phyloP scores from a whole-genome alignment of 1,284 basidiomycete species.

The Psilocybe mexicana region DNA sequence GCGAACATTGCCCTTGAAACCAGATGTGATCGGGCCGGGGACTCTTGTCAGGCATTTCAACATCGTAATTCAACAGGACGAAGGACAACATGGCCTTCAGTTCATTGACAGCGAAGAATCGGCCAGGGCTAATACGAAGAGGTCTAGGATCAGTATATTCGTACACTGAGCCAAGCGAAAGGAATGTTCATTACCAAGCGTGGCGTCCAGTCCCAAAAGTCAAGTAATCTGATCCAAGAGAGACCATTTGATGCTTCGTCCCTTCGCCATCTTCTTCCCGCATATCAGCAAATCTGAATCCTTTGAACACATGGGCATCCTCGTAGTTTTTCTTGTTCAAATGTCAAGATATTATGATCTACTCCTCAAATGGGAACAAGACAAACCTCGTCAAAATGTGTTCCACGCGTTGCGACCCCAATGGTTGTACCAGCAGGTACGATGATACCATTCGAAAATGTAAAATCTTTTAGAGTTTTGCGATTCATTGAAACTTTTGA shows the following conservation, averaged over 20 bases:
- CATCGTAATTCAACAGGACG: slow-evolving; percentile 38
- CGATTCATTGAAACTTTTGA: slow-evolving; percentile 23
- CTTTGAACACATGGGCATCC: slow-evolving; percentile 36
- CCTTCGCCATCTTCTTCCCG: slow-evolving; percentile 6
- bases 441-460: slow-evolving; percentile 27
- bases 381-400: slow-evolving; percentile 27
- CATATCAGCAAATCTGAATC: slow-evolving; percentile 37
- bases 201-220: slow-evolving; percentile 26
- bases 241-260: slow-evolving; percentile 27
- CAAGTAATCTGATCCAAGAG: slow-evolving; percentile 7
- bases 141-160: neutral
- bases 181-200: slow-evolving; percentile 30
- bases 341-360: neutral
- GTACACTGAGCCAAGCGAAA: neutral
- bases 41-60: slow-evolving; percentile 29
- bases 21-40: slow-evolving; percentile 26
- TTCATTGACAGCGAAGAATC: slow-evolving; percentile 38
- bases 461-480: slow-evolving; percentile 24
- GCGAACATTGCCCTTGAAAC: slow-evolving; percentile 22
- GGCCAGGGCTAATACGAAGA: slow-evolving; percentile 25
- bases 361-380: slow-evolving; percentile 8
- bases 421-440: slow-evolving; percentile 26
- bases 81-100: slow-evolving; percentile 39
- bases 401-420: slow-evolving; percentile 19
- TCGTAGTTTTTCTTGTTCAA: slow-evolving; percentile 28